phyloP scores from a whole-genome alignment of 208 protist genomes.

The Leishmania gerbilli region DNA sequence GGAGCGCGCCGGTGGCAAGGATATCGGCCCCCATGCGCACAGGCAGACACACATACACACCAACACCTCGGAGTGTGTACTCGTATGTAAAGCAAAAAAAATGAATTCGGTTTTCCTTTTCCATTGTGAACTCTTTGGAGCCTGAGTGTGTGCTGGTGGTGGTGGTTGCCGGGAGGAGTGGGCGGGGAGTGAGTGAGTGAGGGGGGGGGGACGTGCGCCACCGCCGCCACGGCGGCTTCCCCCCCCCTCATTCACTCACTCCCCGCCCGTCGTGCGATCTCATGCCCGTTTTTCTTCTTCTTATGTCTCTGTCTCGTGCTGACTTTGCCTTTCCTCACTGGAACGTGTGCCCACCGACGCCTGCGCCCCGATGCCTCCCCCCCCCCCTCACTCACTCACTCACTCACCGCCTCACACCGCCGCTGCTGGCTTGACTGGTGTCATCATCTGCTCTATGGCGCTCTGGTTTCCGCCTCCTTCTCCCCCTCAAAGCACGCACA shows the following conservation, averaged over 20 bases:
- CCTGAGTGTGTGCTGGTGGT: neutral
- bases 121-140: neutral
- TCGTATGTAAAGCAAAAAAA: neutral
- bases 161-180: neutral
- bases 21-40: neutral
- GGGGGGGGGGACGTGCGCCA: neutral
- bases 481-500: no score
- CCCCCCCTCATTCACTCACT: neutral
- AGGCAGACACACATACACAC: neutral
- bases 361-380: neutral
- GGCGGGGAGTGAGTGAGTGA: no score
- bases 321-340: neutral
- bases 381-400: neutral
- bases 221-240: neutral
- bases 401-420: neutral
- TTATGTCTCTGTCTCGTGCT: slow-evolving; percentile 1
- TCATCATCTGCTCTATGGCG: neutral
- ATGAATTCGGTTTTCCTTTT: neutral
- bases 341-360: neutral
- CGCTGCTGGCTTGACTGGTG: neutral
- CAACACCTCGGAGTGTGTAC: neutral
- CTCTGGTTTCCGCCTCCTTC: neutral
- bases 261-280: neutral
- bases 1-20: neutral
- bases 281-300: neutral